Conservation (phyloP, 1,139 yeast genomes). For the Kodamaea ohmeri region DNA sequence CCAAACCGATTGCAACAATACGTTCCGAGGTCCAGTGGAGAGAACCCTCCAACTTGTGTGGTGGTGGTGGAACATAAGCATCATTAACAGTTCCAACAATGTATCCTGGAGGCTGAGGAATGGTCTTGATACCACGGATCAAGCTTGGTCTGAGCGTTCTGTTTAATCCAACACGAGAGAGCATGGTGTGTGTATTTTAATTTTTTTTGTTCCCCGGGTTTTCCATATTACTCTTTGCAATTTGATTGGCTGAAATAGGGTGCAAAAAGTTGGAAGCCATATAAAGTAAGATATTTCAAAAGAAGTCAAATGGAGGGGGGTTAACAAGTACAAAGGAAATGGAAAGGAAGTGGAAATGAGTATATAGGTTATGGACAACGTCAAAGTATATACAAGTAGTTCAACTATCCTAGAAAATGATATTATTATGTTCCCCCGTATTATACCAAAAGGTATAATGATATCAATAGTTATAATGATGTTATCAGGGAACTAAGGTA, state of each 20-base stretch:
- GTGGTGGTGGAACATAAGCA: slow-evolving; percentile 59
- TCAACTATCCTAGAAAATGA: no score
- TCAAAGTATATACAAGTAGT: no score
- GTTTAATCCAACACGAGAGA: slow-evolving; percentile 32
- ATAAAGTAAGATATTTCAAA: not conserved
- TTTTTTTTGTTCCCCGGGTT: slow-evolving; percentile 13
- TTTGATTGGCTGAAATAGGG: slow-evolving; percentile 11
- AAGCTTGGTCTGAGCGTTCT: slow-evolving; percentile 17
- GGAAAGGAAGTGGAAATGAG: no score
- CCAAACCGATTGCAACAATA: slow-evolving; percentile 52
- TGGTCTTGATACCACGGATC: slow-evolving; percentile 36
- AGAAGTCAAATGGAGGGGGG: not conserved
- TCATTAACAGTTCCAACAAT: slow-evolving; percentile 76
- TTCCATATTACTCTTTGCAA: slow-evolving; percentile 11
- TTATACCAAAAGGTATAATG: no score
- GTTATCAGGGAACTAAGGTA: no score
- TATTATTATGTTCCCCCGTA: no score
- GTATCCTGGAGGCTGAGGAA: slow-evolving; percentile 76
- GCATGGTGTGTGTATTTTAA: slow-evolving; percentile 20
- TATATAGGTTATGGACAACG: no score
- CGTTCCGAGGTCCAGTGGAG: slow-evolving; percentile 74
- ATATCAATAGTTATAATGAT: no score
- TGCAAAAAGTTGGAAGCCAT: not conserved
- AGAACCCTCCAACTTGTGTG: slow-evolving; percentile 59
- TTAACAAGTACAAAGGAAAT: not conserved